phyloP scores from a whole-genome alignment of 306 rosid species.

The Oxytropis ochrocephala region DNA sequence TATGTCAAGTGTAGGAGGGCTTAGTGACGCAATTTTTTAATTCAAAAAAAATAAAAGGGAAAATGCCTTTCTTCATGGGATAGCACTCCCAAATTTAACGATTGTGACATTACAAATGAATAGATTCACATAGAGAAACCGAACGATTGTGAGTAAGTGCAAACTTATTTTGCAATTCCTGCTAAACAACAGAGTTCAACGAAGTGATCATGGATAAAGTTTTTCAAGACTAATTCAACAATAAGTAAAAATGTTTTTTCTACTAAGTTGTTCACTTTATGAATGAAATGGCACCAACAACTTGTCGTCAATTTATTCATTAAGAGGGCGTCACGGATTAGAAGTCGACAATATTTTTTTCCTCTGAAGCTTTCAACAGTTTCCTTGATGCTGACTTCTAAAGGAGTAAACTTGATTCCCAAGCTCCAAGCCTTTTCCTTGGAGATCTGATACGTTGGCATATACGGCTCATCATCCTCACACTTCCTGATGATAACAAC shows the following conservation, averaged over 20 bases:
- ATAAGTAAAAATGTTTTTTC: neutral
- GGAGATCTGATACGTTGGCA: constrained; percentile 45
- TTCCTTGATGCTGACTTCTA: constrained; percentile 51
- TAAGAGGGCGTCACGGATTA: constrained; percentile 13
- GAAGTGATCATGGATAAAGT: neutral
- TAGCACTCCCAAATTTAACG: too few species aligned
- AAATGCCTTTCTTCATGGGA: too few species aligned
- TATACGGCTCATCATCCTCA: constrained; percentile 43
- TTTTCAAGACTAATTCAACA: neutral
- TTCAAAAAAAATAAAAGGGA: too few species aligned
- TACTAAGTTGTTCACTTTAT: neutral
- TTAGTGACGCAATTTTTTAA: too few species aligned
- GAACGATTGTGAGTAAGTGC: too few species aligned
- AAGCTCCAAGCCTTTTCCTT: constrained; percentile 58
- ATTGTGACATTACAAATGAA: too few species aligned
- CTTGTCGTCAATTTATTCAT: neutral
- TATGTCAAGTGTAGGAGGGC: too few species aligned
- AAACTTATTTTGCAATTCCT: neutral
- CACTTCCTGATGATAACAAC: constrained; percentile 51
- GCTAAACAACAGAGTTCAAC: neutral
- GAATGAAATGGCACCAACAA: neutral
- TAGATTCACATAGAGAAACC: too few species aligned
- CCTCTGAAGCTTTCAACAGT: constrained; percentile 68
- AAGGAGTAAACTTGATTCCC: constrained; percentile 65
- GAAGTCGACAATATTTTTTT: constrained; percentile 45